Evolutionary conservation across 352 stramenopile genomes (phyloP), one percentile per base, ranked within the genome.

Genomic region (Phytophthora pisi): DNA sequence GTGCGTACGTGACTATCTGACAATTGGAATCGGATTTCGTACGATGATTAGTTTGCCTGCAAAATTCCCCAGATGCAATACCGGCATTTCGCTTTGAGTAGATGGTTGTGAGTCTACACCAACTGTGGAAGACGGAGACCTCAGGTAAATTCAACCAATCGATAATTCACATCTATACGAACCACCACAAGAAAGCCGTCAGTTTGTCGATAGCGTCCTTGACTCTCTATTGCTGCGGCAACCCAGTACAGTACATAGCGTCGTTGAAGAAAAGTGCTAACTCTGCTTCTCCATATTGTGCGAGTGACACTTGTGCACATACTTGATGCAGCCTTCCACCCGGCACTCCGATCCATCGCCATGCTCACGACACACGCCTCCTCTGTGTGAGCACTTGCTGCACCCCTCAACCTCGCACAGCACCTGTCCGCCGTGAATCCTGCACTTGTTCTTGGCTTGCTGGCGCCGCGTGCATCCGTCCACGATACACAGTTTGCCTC

Each of bases 351-450:
- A 86, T 15, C 77, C 80, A 9, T 79, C 82, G 24, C 84, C 82
- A 53, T 92, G 84, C 20, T 72, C 65, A 55, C 89, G 90, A 64
- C 84, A 92, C 18, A 84, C 77, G 31, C 82, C 81, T 65, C 89
- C 73, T 34, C 75, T 74, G 53, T 83, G 75, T 40, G 85, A 72
- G 51, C 76, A 88, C 62, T 92, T 92, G 46, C 79, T 74, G 51
- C 84, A 92, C 2, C 81, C 80, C 0, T 81, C 75, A 9, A 84
- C 66, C 23, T 84, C 82, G 71, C 82, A 92, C 18, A 79, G 85
- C n/a, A 70, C 80, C 20, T 82, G 81, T 15, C 81, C 79, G 16
- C 82, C 82, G 57, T 90, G 82, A 10, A 75, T 56, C 51, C 77
- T 81, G 66, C 84, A 92, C 28, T 84, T 66, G 6, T 75, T 81